phyloP scores from a whole-genome alignment of 2,329 filamentous ascomycete species.

The Cladophialophora immunda region DNA sequence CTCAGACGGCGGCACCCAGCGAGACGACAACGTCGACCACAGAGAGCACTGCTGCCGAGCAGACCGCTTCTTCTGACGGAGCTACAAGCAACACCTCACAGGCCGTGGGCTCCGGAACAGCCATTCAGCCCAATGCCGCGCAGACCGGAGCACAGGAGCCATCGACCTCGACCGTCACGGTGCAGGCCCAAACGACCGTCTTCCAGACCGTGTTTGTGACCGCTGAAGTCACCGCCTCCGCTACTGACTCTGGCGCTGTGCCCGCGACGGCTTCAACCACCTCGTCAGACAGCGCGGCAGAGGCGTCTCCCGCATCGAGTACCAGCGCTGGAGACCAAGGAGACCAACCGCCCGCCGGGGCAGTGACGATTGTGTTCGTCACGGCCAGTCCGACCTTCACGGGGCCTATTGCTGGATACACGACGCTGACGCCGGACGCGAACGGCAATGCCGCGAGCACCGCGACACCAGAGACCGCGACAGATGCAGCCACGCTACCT shows the following conservation, averaged over 20 bases:
- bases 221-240: conserved; percentile 23
- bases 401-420: conserved; percentile 57
- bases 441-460: conserved; percentile 6
- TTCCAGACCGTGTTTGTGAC: conserved; percentile 29
- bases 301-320: not conserved
- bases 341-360: conserved; percentile 20
- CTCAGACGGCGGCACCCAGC: conserved; percentile 8
- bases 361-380: conserved; percentile 55
- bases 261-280: not conserved
- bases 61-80: not conserved
- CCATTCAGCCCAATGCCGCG: conserved; percentile 19
- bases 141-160: conserved; percentile 4
- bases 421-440: conserved; percentile 44
- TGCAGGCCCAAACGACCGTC: conserved; percentile 29
- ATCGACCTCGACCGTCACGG: conserved; percentile 24
- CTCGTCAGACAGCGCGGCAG: conserved; percentile 7
- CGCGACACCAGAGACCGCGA: not conserved
- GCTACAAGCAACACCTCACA: not conserved
- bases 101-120: conserved; percentile 13
- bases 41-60: not conserved
- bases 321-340: not conserved
- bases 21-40: conserved; percentile 2
- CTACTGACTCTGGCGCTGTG: not conserved
- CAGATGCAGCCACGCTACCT: not conserved
- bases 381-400: conserved; percentile 61